These are phyloP conservation scores for Candida parachauliodes DNA, from an alignment of 805 yeast species.

Conservation along the genomic window DNA sequence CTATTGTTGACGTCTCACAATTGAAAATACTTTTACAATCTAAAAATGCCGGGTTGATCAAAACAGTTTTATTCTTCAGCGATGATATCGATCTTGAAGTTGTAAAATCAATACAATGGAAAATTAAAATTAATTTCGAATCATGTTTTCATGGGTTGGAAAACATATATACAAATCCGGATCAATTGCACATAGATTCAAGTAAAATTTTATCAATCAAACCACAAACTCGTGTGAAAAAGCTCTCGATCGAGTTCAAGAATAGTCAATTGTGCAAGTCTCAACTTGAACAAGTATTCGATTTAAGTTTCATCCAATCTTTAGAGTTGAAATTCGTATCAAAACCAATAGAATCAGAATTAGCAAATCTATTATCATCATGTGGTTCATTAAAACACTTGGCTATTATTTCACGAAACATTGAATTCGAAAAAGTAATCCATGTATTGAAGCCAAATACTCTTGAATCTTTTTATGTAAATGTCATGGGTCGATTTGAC, in stretches of 20 bases:
- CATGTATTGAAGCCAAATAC: slow-evolving; percentile 1
- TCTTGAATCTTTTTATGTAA: slow-evolving; percentile 6
- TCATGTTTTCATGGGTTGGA: no score
- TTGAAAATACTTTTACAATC: neutral
- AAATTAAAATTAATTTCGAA: neutral
- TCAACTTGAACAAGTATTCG: neutral
- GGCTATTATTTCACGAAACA: slow-evolving; percentile 7
- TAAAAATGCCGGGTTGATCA: neutral
- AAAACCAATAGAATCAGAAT: slow-evolving; percentile 3
- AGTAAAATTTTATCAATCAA: neutral
- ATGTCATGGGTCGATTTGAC: slow-evolving; percentile 6
- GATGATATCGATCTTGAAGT: neutral
- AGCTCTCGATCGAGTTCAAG: slow-evolving; percentile 3
- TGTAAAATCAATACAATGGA: neutral
- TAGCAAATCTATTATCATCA: neutral
- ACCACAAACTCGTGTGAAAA: neutral
- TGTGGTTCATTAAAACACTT: slow-evolving; percentile 2
- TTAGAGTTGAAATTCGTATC: slow-evolving; percentile 2
- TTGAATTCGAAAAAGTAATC: slow-evolving; percentile 8
- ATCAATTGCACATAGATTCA: neutral
- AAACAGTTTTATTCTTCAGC: neutral
- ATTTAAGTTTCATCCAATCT: neutral
- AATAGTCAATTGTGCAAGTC: neutral
- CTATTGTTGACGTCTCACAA: neutral
- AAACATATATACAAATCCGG: neutral